These are phyloP conservation scores for Hypomyces rosellus DNA, from an alignment of 2,329 filamentous ascomycete species.

Conservation along the genomic window DNA sequence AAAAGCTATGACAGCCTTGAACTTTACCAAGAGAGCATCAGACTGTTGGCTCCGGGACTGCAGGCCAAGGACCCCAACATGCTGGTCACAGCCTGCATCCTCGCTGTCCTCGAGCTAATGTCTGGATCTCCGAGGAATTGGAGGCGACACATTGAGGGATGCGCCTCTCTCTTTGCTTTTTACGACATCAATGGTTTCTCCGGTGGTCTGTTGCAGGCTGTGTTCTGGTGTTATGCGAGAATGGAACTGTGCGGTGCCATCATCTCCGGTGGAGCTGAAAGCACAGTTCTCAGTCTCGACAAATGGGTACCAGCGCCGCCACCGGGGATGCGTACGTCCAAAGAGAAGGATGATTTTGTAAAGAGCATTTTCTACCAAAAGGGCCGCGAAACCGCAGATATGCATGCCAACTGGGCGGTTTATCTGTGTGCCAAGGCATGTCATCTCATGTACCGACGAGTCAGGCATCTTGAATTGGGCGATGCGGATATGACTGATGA, in stretches of 20 bases:
- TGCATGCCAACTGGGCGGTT: conserved; percentile 49
- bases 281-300: conserved; percentile 41
- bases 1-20: conserved; percentile 44
- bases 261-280: conserved; percentile 43
- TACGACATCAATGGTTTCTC: conserved; percentile 42
- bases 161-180: conserved; percentile 45
- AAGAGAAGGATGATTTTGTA: conserved; percentile 21
- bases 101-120: conserved; percentile 44
- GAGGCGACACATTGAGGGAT: conserved; percentile 50
- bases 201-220: conserved; percentile 40
- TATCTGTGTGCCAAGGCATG: conserved; percentile 46
- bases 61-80: conserved; percentile 38
- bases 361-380: conserved; percentile 21
- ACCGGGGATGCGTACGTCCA: conserved; percentile 10
- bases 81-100: conserved; percentile 40
- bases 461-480: conserved; percentile 33
- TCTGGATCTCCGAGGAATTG: conserved; percentile 44
- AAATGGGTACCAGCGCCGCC: conserved; percentile 37
- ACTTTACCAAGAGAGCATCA: conserved; percentile 47
- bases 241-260: conserved; percentile 52
- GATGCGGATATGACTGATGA: conserved; percentile 33
- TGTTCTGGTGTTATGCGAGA: conserved; percentile 53
- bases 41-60: conserved; percentile 34
- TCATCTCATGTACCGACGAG: conserved; percentile 33
- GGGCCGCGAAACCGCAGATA: conserved; percentile 33